Evolutionary conservation across 768 basidiomycete genomes (phyloP).

Genomic region (Mycena capillaripes): DNA sequence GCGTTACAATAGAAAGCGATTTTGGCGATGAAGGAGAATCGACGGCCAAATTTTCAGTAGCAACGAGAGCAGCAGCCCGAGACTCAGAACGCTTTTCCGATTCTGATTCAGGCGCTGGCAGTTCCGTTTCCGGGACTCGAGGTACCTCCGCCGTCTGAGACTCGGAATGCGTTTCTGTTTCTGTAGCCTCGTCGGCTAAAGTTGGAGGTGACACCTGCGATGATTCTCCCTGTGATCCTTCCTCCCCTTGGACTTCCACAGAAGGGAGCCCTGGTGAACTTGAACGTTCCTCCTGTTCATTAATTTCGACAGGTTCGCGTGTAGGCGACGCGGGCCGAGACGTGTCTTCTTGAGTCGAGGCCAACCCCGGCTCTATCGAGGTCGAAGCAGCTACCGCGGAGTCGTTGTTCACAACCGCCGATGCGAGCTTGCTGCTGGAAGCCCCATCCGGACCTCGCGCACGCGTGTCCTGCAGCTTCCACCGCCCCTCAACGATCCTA

Average conservation of each 20-base stretch:
- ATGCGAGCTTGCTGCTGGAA: not conserved
- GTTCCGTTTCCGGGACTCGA: not conserved
- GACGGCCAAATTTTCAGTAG: not conserved
- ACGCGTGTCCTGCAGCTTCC: conserved; percentile 24
- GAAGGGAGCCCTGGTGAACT: not conserved
- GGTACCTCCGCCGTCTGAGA: not conserved
- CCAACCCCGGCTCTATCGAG: not conserved
- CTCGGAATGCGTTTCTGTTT: not conserved
- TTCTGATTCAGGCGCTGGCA: no score
- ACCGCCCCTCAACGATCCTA: conserved; percentile 48
- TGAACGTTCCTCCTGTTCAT: not conserved
- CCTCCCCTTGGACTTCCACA: not conserved
- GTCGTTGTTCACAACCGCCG: not conserved
- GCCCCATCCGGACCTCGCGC: not conserved
- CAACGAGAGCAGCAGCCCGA: not conserved
- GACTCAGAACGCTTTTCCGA: not conserved
- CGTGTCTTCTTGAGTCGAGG: not conserved
- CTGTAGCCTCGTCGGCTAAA: not conserved
- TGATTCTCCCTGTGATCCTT: not conserved
- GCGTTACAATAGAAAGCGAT: conserved; percentile 3
- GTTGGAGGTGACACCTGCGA: not conserved
- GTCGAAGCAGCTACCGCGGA: not conserved
- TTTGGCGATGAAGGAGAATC: not conserved
- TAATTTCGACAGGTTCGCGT: not conserved
- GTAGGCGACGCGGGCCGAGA: not conserved